Evolutionary conservation across 192 early-diverging fungal genomes (phyloP).

Genomic region (Coemansia sp.): DNA sequence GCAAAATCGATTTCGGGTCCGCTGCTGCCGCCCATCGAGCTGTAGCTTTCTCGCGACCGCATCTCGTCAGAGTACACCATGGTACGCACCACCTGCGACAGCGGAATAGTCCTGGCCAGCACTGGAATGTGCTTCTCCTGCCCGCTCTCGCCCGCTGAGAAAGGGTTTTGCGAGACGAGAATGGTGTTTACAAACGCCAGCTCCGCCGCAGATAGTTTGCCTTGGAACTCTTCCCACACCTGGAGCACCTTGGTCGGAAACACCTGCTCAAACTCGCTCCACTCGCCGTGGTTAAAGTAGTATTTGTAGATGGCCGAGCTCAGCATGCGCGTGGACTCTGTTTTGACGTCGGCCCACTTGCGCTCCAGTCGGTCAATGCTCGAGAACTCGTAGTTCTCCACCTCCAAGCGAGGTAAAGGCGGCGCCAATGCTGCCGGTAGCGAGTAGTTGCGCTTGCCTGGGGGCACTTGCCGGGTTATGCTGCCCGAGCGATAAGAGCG

Average conservation of each 20-base stretch:
- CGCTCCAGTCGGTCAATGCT: conserved; percentile 51
- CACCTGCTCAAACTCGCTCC: conserved; percentile 50
- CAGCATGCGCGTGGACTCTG: conserved; percentile 45
- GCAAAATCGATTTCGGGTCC: conserved; percentile 31
- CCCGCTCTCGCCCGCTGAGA: conserved; percentile 20
- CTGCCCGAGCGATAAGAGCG: conserved; percentile 5
- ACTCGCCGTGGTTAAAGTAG: conserved; percentile 53
- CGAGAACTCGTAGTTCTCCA: conserved; percentile 50
- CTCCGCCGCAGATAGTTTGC: conserved; percentile 33
- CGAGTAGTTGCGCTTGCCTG: conserved; percentile 49
- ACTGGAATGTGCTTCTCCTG: conserved; percentile 44
- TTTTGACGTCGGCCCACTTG: conserved; percentile 45
- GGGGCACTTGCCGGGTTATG: not conserved
- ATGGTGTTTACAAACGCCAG: conserved; percentile 39
- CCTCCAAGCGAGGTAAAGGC: conserved; percentile 15
- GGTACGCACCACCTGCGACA: conserved; percentile 41
- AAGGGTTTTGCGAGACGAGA: conserved; percentile 51
- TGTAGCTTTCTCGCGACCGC: conserved; percentile 44
- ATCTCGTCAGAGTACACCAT: conserved; percentile 43
- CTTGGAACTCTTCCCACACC: conserved; percentile 45
- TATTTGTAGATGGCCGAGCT: conserved; percentile 56
- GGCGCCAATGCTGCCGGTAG: conserved; percentile 34
- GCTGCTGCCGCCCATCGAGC: conserved; percentile 28
- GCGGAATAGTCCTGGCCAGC: conserved; percentile 44
- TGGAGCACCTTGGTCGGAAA: conserved; percentile 42